A percentile compares a stretch with the other conserved stretches of the same genome.
Evolutionary conservation across 352 stramenopile genomes (phyloP).

Genomic region (Phytophthora capsici): DNA sequence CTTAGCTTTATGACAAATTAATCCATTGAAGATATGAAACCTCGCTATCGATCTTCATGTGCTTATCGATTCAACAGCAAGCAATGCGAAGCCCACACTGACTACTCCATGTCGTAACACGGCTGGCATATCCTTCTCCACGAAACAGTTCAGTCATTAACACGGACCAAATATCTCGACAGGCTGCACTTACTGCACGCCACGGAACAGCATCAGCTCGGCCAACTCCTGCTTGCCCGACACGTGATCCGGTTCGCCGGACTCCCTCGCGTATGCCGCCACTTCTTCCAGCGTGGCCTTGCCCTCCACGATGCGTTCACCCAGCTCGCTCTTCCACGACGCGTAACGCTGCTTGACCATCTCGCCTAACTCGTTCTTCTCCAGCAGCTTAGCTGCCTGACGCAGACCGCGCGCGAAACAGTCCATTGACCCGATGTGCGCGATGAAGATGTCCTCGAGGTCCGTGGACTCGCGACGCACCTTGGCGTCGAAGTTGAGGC

Average conservation of each 20-base stretch:
- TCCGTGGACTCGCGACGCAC: neutral
- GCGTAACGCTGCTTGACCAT: slow-evolving; percentile 72
- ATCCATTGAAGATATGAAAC: neutral
- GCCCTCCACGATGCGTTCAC: slow-evolving; percentile 65
- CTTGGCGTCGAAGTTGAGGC: neutral
- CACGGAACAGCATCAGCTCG: slow-evolving; percentile 67
- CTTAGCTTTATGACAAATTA: no score
- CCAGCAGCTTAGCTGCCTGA: slow-evolving; percentile 69
- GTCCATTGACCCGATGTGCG: slow-evolving; percentile 88
- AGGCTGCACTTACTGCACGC: slow-evolving; percentile 23
- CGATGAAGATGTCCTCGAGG: neutral
- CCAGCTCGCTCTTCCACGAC: slow-evolving; percentile 69
- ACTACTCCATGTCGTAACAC: no score
- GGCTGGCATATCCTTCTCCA: no score
- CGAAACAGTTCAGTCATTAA: no score
- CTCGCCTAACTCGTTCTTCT: slow-evolving; percentile 53
- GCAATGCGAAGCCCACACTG: no score
- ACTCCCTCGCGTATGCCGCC: slow-evolving; percentile 42
- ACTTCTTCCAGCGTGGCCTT: slow-evolving; percentile 74
- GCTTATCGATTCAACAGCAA: no score
- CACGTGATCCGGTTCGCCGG: slow-evolving; percentile 63
- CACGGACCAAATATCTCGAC: no score
- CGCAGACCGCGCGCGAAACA: slow-evolving; percentile 80
- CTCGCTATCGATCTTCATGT: no score
- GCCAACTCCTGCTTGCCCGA: slow-evolving; percentile 83